These are phyloP conservation scores for Pelargonium australe DNA, from an alignment of 441 rosid genomes.

Conservation along the genomic window DNA sequence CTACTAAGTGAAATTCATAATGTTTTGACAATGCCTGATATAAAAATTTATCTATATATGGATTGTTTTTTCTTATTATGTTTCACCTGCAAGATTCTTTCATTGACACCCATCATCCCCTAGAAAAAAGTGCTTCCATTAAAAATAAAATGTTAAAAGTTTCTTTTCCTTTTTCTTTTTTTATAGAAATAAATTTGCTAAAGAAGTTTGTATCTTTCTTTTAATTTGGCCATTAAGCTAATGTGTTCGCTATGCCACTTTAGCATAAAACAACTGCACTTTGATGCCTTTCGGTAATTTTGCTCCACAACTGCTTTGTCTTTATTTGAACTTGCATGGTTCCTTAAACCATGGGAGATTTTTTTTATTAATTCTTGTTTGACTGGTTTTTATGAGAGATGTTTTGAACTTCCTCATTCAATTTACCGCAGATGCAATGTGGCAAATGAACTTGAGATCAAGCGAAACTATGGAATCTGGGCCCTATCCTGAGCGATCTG, in stretches of 20 bases:
- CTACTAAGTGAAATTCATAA: neutral
- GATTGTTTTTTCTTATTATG: neutral
- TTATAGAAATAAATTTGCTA: neutral
- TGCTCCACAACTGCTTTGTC: neutral
- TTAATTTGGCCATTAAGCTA: neutral
- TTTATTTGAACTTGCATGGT: neutral
- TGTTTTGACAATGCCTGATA: neutral
- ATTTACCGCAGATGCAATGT: constrained; percentile 66
- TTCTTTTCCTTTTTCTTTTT: neutral
- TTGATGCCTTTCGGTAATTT: neutral
- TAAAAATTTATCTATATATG: neutral
- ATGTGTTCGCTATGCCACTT: neutral
- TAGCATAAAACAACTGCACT: neutral
- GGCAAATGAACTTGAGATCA: constrained; percentile 78
- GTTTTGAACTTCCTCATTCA: constrained; percentile 13
- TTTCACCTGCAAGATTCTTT: too few species aligned
- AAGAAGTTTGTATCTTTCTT: neutral
- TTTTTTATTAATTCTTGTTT: neutral
- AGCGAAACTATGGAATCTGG: constrained; percentile 69
- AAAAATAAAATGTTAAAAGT: too few species aligned
- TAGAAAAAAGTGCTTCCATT: too few species aligned
- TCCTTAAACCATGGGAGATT: neutral
- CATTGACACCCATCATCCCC: too few species aligned
- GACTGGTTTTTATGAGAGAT: neutral
- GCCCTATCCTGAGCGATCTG: constrained; percentile 80